Evolutionary conservation across 1,139 yeast genomes (phyloP).

Genomic region (Kurtzmaniella quercitrusa): DNA sequence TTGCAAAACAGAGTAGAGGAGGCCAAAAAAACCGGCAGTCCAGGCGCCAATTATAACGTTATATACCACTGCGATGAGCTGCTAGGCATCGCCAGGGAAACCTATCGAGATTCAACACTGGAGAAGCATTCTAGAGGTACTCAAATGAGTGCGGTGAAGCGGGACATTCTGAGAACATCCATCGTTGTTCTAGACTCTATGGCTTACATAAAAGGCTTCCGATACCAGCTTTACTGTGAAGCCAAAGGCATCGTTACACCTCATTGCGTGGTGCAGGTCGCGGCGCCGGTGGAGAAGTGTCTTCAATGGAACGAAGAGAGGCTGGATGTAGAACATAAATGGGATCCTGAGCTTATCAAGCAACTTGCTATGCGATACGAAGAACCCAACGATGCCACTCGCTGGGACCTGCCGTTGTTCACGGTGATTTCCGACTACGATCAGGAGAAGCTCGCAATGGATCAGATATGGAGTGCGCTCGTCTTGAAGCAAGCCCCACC

Average conservation of each 20-base stretch:
- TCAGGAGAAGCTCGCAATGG: slow-evolving; percentile 50
- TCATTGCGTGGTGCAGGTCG: slow-evolving; percentile 76
- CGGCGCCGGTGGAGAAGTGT: slow-evolving; percentile 62
- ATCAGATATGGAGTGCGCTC: slow-evolving; percentile 69
- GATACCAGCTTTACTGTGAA: slow-evolving; percentile 92
- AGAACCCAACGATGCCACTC: slow-evolving; percentile 79
- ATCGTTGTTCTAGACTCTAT: slow-evolving; percentile 82
- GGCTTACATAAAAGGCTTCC: slow-evolving; percentile 89
- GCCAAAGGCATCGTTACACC: slow-evolving; percentile 82
- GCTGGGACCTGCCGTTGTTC: slow-evolving; percentile 95
- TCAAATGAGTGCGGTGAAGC: slow-evolving; percentile 84
- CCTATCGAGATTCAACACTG: slow-evolving; percentile 61
- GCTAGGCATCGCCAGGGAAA: slow-evolving; percentile 64
- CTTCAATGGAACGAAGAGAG: slow-evolving; percentile 51
- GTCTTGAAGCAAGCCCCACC: slow-evolving; percentile 60
- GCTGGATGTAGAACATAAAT: slow-evolving; percentile 26
- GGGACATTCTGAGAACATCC: slow-evolving; percentile 64
- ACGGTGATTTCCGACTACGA: slow-evolving; percentile 59
- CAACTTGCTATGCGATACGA: slow-evolving; percentile 84
- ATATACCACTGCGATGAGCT: slow-evolving; percentile 73
- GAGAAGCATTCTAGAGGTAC: slow-evolving; percentile 83
- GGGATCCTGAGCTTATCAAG: slow-evolving; percentile 67
- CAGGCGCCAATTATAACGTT: slow-evolving; percentile 55
- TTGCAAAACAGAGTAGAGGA: slow-evolving; percentile 46
- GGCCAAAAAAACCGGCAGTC: slow-evolving; percentile 28